These are phyloP conservation scores for Pythium diclinum DNA, from an alignment of 352 stramenopile species.

Conservation along the genomic window DNA sequence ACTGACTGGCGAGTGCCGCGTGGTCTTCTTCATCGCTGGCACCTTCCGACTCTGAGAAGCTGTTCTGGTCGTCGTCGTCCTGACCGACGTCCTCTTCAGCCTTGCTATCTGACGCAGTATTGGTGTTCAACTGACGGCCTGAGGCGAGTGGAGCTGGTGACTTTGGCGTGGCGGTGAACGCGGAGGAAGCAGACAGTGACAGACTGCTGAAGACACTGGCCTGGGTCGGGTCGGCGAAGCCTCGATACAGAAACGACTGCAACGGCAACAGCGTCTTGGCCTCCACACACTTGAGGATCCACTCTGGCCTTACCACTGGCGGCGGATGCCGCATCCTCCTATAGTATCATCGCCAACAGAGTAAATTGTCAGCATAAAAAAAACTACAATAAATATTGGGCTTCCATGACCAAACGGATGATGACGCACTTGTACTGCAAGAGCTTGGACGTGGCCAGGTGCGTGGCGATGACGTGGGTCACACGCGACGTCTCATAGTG, in stretches of 20 bases:
- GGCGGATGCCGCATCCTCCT: constrained; percentile 57
- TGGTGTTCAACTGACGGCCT: background rate
- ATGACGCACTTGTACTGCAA: constrained; percentile 70
- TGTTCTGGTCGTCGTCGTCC: constrained; percentile 5
- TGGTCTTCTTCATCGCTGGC: constrained; percentile 28
- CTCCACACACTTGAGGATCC: constrained; percentile 90
- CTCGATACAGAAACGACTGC: constrained; percentile 81
- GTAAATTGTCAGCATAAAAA: background rate
- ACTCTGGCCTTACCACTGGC: constrained; percentile 87
- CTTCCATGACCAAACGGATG: background rate
- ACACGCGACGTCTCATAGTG: constrained; percentile 84
- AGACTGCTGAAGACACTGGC: constrained; percentile 33
- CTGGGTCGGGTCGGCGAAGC: constrained; percentile 76
- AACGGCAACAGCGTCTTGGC: constrained; percentile 63
- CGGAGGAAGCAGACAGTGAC: constrained; percentile 18
- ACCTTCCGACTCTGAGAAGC: constrained; percentile 30
- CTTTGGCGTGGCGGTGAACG: constrained; percentile 4
- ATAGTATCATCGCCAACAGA: background rate
- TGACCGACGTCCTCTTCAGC: constrained; percentile 1
- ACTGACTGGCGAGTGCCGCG: constrained; percentile 15
- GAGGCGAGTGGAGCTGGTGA: background rate
- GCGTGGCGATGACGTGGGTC: constrained; percentile 87
- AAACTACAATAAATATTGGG: background rate
- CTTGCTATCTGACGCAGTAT: background rate
- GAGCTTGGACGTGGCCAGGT: constrained; percentile 82